A percentile compares a stretch with the other conserved stretches of the same genome.
phyloP scores from a whole-genome alignment of 2,329 filamentous ascomycete species.

The Colletotrichum sp. region DNA sequence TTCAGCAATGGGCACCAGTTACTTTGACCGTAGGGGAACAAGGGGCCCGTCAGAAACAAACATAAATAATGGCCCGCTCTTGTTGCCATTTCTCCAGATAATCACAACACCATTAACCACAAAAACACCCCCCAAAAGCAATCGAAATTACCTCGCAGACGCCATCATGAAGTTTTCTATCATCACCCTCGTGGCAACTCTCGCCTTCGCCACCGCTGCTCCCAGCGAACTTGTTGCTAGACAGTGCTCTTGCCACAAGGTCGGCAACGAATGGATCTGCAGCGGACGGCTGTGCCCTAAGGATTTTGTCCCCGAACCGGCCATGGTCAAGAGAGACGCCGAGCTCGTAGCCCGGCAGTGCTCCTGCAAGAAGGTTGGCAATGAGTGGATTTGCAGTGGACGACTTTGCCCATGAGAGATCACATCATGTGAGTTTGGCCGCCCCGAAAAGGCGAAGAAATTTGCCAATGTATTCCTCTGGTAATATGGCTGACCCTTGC shows the following conservation, averaged over 20 bases:
- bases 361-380: not conserved
- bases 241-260: not conserved
- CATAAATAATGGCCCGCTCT: not conserved
- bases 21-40: not conserved
- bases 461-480: not conserved
- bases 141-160: not conserved
- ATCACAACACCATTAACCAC: too few species aligned
- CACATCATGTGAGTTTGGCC: not conserved
- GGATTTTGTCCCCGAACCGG: not conserved
- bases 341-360: not conserved
- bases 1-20: not conserved
- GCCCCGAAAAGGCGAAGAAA: not conserved
- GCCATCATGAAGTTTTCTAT: conserved; percentile 7
- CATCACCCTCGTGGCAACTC: not conserved
- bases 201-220: not conserved
- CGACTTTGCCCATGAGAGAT: not conserved
- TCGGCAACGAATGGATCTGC: not conserved
- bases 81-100: not conserved
- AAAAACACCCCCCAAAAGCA: too few species aligned
- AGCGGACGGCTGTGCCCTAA: not conserved
- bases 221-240: not conserved
- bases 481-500: not conserved
- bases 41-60: not conserved
- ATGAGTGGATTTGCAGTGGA: not conserved
- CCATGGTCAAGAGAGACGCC: not conserved